Evolutionary conservation across 805 yeast species (phyloP).

Genomic region (Metschnikowia shivogae): DNA sequence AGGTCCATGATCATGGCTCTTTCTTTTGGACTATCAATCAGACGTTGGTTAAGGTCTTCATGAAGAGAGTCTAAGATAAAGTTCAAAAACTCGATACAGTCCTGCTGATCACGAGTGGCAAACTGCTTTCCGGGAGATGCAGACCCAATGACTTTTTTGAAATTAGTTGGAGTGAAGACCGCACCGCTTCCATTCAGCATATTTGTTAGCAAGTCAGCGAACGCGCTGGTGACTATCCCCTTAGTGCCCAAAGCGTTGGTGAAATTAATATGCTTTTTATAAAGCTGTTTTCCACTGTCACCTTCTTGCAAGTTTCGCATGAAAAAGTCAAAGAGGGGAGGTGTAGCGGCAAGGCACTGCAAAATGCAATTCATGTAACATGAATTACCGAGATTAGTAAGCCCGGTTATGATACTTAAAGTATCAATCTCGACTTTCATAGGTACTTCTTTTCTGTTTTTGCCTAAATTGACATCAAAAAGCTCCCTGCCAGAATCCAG

Average conservation of each 20-base stretch:
- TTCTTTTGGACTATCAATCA: conserved; percentile 26
- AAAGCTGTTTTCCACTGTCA: conserved; percentile 37
- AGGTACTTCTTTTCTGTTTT: neutral
- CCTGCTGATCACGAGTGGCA: conserved; percentile 72
- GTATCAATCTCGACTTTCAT: neutral
- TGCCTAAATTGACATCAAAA: too few species aligned
- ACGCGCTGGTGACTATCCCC: conserved; percentile 70
- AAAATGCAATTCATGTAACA: conserved; percentile 89
- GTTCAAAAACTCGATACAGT: conserved; percentile 77
- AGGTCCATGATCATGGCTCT: conserved; percentile 42
- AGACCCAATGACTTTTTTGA: conserved; percentile 66
- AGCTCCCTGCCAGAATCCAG: too few species aligned
- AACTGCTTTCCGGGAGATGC: conserved; percentile 57
- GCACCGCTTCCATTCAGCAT: conserved; percentile 48
- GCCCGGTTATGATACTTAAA: conserved; percentile 54
- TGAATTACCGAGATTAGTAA: conserved; percentile 80
- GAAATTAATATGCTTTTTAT: conserved; percentile 64
- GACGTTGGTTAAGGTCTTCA: conserved; percentile 76
- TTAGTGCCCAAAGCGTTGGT: conserved; percentile 73
- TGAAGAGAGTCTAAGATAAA: conserved; percentile 73
- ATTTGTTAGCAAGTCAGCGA: conserved; percentile 54
- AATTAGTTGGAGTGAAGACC: conserved; percentile 55
- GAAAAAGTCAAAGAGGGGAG: conserved; percentile 60
- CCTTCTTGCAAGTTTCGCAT: conserved; percentile 22
- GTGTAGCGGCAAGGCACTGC: conserved; percentile 80